Percentiles rank a stretch among this genome's conserved stretches.
Conservation (phyloP, 805 yeast genomes). For the Pichia insulana region DNA sequence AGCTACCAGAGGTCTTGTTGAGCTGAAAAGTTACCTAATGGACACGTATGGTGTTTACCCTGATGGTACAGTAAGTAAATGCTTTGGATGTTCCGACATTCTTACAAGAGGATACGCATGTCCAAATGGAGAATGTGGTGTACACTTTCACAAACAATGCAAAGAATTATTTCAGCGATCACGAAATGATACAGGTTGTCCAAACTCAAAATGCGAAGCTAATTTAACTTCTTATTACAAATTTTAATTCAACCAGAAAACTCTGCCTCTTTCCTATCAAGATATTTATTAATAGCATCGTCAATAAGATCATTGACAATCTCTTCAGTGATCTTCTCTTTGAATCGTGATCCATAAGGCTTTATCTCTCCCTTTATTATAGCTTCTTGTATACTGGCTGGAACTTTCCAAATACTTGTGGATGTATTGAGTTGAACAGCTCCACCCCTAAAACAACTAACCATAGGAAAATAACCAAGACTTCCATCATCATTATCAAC, state of each 20-base stretch:
- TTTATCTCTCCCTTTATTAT: slow-evolving; percentile 28
- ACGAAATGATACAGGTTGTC: slow-evolving; percentile 26
- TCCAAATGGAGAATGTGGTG: slow-evolving; percentile 25
- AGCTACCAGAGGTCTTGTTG: slow-evolving; percentile 37
- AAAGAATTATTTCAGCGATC: slow-evolving; percentile 31
- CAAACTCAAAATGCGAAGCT: slow-evolving; percentile 22
- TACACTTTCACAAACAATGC: slow-evolving; percentile 44
- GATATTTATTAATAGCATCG: slow-evolving; percentile 59
- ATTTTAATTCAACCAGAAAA: slow-evolving; percentile 8
- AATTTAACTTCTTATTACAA: slow-evolving; percentile 12
- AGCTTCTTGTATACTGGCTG: slow-evolving; percentile 27
- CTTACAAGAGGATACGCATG: slow-evolving; percentile 46
- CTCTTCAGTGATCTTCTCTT: slow-evolving; percentile 70
- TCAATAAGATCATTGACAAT: slow-evolving; percentile 77
- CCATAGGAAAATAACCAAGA: slow-evolving; percentile 86
- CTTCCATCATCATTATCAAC: slow-evolving; percentile 65
- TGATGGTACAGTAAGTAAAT: slow-evolving; percentile 31
- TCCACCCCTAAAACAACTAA: slow-evolving; percentile 77
- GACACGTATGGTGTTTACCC: slow-evolving; percentile 34
- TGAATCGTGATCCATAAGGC: slow-evolving; percentile 52
- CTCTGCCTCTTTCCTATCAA: slow-evolving; percentile 29
- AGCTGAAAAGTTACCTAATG: slow-evolving; percentile 36
- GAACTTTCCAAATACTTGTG: slow-evolving; percentile 45
- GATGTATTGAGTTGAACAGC: slow-evolving; percentile 63
- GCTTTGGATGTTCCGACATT: slow-evolving; percentile 44